A percentile compares a stretch with the other conserved stretches of the same genome.
These are phyloP conservation scores for Paramecium primaurelia DNA, from an alignment of 73 alveolate species.

Conservation along the genomic window DNA sequence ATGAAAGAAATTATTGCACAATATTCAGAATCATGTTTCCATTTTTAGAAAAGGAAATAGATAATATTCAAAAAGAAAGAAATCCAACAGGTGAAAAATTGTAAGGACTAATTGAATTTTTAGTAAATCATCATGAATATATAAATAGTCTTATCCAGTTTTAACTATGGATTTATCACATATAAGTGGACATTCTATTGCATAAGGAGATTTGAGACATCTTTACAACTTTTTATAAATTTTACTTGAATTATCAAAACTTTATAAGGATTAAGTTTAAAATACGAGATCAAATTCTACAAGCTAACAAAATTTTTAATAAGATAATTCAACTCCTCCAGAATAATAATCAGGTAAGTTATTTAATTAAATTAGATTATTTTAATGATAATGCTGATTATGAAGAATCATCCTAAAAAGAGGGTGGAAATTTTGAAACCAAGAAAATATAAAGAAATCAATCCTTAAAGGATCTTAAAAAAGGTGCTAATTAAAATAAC, in stretches of 20 bases:
- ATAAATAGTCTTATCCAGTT: slow-evolving; percentile 41
- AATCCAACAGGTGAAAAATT: slow-evolving; percentile 53
- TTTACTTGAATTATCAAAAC: slow-evolving; percentile 44
- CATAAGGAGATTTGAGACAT: slow-evolving; percentile 55
- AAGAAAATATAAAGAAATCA: background rate
- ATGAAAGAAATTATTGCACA: slow-evolving; percentile 39
- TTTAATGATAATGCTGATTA: background rate
- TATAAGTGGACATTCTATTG: slow-evolving; percentile 55
- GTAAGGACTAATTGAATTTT: slow-evolving; percentile 40
- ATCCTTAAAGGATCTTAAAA: background rate
- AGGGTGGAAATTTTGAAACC: background rate
- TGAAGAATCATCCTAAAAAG: background rate
- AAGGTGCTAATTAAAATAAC: background rate
- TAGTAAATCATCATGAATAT: background rate
- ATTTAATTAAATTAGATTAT: background rate
- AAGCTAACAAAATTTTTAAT: background rate
- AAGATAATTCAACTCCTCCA: background rate
- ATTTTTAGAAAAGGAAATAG: slow-evolving; percentile 13
- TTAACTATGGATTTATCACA: slow-evolving; percentile 61
- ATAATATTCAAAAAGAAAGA: slow-evolving; percentile 5
- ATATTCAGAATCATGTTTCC: slow-evolving; percentile 62
- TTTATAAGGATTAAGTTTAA: background rate
- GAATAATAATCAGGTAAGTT: background rate
- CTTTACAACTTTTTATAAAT: slow-evolving; percentile 53
- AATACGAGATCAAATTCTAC: background rate